Evolutionary conservation across 257 asterid genomes (phyloP), one percentile per base, ranked within the genome.

Genomic region (Coffea canephora): DNA sequence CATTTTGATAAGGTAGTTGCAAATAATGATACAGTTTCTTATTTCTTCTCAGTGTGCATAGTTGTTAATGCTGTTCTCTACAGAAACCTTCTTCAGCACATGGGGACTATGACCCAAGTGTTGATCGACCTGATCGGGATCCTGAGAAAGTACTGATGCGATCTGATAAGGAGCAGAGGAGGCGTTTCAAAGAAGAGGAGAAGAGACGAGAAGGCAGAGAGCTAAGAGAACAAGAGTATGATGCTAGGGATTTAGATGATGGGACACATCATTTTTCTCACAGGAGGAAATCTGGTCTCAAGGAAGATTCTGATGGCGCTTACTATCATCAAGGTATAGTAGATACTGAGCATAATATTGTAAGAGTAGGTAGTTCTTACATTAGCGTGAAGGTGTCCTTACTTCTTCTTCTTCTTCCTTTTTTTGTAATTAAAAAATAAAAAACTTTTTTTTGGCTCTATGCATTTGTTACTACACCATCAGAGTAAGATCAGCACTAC

Each of bases 1-100:
- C 88, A 82, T 68, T 87, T 85, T 54, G 95, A 90, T 34, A 93
- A 93, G 97, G 98, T 92, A 85, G 82, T 73, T 85, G 77, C 78
- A 34, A 70, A 69, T 78, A 84, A 84, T 75, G 50, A 62, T 5
- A 36, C 71, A 72, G 46, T 76, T 77, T 81, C 46, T 74, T 69
- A n/a, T 74, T 65, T 76, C 76, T 50, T 79, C 68, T 25, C 76
- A 76, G 83, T 77, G 71, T 68, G 61, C 67, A 43, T 74, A 54
- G 70, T 81, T 71, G 80, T 71, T 80, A 34, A 77, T 54, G 82
- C 77, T 66, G 70, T 79, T 87, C 83, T 79, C 79, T 82, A 69
- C 90, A 89, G 95, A 92, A 90, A 82, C 84, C 88, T 82, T 89
- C 87, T 76, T 80, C 85, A 67, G 86, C 92, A 68, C 72, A 77